Evolutionary conservation across 768 basidiomycete species (phyloP).

Genomic region (Chalciporus chontae): DNA sequence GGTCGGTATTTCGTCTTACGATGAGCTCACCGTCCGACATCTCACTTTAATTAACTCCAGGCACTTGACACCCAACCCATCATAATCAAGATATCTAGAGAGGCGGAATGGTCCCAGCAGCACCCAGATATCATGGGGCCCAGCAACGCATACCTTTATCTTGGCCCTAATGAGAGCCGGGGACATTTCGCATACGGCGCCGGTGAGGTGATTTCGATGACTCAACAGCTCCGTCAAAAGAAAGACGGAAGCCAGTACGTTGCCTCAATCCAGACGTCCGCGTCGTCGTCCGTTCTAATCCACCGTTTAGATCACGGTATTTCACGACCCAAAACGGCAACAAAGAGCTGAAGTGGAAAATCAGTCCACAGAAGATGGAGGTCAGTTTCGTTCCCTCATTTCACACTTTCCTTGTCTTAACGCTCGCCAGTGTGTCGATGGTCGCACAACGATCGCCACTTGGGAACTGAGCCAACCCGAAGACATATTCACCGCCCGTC

Average conservation of each 20-base stretch:
- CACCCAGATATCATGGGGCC: slow-evolving; percentile 78
- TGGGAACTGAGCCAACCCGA: slow-evolving; percentile 64
- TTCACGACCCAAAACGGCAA: slow-evolving; percentile 63
- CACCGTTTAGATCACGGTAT: slow-evolving; percentile 57
- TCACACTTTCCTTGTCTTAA: not conserved
- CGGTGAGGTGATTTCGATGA: slow-evolving; percentile 55
- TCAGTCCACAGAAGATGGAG: slow-evolving; percentile 62
- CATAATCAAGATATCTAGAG: slow-evolving; percentile 61
- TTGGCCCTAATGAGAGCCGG: slow-evolving; percentile 58
- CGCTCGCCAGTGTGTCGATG: slow-evolving; percentile 55
- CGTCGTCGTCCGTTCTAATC: not conserved
- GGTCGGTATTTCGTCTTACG: slow-evolving; percentile 12
- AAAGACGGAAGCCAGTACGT: slow-evolving; percentile 60
- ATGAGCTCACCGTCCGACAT: not conserved
- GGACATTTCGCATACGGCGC: slow-evolving; percentile 73
- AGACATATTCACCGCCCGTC: slow-evolving; percentile 54
- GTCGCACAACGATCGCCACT: slow-evolving; percentile 54
- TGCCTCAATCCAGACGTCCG: no score
- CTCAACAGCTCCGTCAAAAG: slow-evolving; percentile 52
- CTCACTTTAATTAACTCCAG: slow-evolving; percentile 33
- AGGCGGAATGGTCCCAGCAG: slow-evolving; percentile 62
- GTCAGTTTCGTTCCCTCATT: slow-evolving; percentile 31
- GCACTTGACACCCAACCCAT: slow-evolving; percentile 53
- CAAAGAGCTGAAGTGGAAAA: slow-evolving; percentile 73
- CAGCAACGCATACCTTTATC: slow-evolving; percentile 70